A percentile compares a stretch with the other conserved stretches of the same genome.
These are phyloP conservation scores for Eucalyptus regnans DNA, from an alignment of 345 rosid species.

Conservation along the genomic window DNA sequence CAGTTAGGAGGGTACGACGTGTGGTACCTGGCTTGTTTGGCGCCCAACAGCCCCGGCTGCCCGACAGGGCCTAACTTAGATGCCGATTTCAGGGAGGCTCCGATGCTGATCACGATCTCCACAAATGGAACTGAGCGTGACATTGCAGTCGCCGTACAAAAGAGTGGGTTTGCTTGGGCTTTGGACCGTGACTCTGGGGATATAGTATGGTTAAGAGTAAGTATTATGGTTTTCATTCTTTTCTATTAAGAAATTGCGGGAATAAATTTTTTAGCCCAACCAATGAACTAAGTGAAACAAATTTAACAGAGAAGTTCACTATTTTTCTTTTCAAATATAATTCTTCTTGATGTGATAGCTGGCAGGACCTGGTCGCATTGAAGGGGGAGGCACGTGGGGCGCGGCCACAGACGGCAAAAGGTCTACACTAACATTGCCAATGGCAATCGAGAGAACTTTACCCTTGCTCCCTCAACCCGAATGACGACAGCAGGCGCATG, in stretches of 20 bases:
- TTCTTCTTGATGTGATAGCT: too few species aligned
- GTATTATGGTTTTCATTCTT: not conserved
- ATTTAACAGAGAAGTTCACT: not conserved
- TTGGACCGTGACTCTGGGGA: constrained; percentile 19
- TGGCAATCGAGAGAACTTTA: too few species aligned
- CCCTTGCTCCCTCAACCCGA: too few species aligned
- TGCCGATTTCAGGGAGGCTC: constrained; percentile 24
- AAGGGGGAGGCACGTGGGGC: too few species aligned
- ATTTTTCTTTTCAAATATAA: too few species aligned
- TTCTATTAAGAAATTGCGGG: not conserved
- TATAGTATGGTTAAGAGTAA: constrained; percentile 26
- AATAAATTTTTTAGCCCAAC: not conserved
- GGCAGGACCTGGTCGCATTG: too few species aligned
- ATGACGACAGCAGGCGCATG: too few species aligned
- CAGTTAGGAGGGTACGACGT: constrained; percentile 28
- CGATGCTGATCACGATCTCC: constrained; percentile 10
- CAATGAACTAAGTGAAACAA: not conserved
- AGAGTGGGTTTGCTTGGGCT: constrained; percentile 15
- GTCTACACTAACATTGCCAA: too few species aligned
- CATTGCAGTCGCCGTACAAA: not conserved
- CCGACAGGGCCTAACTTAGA: constrained; percentile 38
- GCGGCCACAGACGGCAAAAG: too few species aligned
- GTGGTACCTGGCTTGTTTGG: constrained; percentile 20
- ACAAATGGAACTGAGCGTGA: constrained; percentile 5
- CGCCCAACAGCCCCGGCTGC: constrained; percentile 23